Conservation (phyloP, 2,329 filamentous ascomycete species). For the Zarea fungicola region DNA sequence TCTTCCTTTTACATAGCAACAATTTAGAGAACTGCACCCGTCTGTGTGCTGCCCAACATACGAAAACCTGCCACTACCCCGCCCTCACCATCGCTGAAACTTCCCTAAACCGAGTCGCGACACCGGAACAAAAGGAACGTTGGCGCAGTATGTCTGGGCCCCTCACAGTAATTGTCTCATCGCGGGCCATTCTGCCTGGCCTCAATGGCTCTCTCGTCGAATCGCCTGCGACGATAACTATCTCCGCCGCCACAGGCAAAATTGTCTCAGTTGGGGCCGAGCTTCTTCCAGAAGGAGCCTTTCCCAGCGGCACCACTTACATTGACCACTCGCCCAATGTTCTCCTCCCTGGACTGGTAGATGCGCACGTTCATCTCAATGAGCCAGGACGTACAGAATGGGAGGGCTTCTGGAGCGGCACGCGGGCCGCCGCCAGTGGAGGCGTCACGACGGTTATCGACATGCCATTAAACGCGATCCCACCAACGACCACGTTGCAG, state of each 20-base stretch:
- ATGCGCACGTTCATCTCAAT: conserved; percentile 96
- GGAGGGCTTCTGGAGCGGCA: conserved; percentile 97
- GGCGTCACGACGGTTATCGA: conserved; percentile 96
- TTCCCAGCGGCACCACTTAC: conserved; percentile 69
- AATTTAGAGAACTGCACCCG: too few relatives aligned
- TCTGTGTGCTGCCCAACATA: too few relatives aligned
- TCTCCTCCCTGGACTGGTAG: conserved; percentile 84
- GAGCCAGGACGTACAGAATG: conserved; percentile 96
- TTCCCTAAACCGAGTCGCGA: not conserved
- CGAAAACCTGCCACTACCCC: conserved; percentile 13
- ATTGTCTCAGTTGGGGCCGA: conserved; percentile 70
- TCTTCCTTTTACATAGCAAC: too few relatives aligned
- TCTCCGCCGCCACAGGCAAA: conserved; percentile 76
- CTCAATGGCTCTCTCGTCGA: conserved; percentile 56
- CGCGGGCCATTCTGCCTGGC: conserved; percentile 73
- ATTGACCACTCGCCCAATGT: conserved; percentile 79
- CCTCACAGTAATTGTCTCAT: conserved; percentile 75
- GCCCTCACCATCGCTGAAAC: conserved; percentile 5
- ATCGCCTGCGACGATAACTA: conserved; percentile 75
- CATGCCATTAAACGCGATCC: conserved; percentile 97
- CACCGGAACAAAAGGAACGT: not conserved
- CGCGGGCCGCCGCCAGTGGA: conserved; percentile 86
- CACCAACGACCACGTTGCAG: conserved; percentile 83
- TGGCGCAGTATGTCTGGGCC: conserved; percentile 22
- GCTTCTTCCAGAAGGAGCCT: conserved; percentile 68